Evolutionary conservation across 345 rosid genomes (phyloP), one percentile per base, ranked within the genome.

Genomic region (Cardiospermum halicacabum): DNA sequence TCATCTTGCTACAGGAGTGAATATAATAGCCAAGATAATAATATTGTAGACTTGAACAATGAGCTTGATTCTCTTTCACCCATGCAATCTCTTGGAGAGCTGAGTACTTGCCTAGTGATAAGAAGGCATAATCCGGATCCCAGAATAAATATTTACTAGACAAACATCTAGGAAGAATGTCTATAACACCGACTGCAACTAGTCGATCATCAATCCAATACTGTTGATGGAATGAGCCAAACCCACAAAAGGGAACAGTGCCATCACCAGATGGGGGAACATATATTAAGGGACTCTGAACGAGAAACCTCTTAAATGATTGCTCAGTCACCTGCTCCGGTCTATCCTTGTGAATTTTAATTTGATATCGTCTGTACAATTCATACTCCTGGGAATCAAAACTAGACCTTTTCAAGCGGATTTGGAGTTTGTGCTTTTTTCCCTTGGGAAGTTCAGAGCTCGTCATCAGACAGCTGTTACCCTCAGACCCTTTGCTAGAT

Each of bases 11-110:
- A 81, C 99, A 94, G 28, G 99, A 94, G 68, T 91, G 97, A 75
- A 94, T 87, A 72, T 94, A 94, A 75, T 94, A 94, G 56, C 99
- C 99, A 67, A 94, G 91, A 81, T 94, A 94, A 77, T 94, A 94
- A 75, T 79, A 87, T 74, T 89, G 82, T 72, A 94, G 97, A 74
- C 81, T 75, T 13, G 89, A 79, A 74, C 96, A 85, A 58, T 62
- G 77, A 53, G 61, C 72, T 79, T 84, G 84, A 78, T 79, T 87
- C 72, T 81, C 85, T 66, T 75, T 87, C 32, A 91, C 89, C 91
- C 96, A 94, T 65, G 58, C 71, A 56, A 94, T 88, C 69, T 94
- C 99, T 72, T 80, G 96, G 74, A 91, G 65, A 9, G 99, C 99
- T 43, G 96, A 80, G 78, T 89, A 94, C 70, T 94, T 94, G 28